Evolutionary conservation across 129 eudicot species (phyloP).

Genomic region (Ambrosia trifida): DNA sequence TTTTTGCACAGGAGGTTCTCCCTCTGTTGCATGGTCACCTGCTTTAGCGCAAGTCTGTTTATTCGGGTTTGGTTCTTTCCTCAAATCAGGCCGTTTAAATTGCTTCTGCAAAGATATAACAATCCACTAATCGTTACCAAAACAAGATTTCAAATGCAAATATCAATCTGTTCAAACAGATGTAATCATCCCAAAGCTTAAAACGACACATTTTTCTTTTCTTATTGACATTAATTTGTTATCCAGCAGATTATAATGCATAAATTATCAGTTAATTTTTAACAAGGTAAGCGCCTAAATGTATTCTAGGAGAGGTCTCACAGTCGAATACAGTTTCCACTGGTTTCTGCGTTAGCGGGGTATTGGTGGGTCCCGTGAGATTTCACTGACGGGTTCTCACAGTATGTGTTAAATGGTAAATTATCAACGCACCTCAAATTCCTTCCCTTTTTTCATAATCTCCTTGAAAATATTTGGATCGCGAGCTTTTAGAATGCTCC

Average conservation of each 20-base stretch:
- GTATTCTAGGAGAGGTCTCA: no score
- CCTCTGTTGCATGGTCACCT: slow-evolving; percentile 21
- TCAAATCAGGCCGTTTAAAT: slow-evolving; percentile 39
- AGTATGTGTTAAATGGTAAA: not conserved
- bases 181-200: not conserved
- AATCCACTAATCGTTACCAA: no score
- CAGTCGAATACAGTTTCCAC: no score
- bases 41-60: slow-evolving; percentile 15
- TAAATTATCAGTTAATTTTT: not conserved
- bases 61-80: slow-evolving; percentile 31
- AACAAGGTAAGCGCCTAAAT: no score
- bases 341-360: no score
- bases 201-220: not conserved
- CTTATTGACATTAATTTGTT: not conserved
- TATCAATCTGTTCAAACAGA: no score
- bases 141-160: no score
- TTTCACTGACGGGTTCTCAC: no score
- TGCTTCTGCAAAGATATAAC: slow-evolving; percentile 58
- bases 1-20: slow-evolving; percentile 19
- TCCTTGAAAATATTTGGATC: slow-evolving; percentile 88
- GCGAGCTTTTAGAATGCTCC: slow-evolving; percentile 67
- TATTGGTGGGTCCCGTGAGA: no score
- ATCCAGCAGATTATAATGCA: not conserved
- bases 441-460: slow-evolving; percentile 87
- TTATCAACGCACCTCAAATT: slow-evolving; percentile 75